Evolutionary conservation across 305 asterid genomes (phyloP).

Genomic region (Lippia alba): DNA sequence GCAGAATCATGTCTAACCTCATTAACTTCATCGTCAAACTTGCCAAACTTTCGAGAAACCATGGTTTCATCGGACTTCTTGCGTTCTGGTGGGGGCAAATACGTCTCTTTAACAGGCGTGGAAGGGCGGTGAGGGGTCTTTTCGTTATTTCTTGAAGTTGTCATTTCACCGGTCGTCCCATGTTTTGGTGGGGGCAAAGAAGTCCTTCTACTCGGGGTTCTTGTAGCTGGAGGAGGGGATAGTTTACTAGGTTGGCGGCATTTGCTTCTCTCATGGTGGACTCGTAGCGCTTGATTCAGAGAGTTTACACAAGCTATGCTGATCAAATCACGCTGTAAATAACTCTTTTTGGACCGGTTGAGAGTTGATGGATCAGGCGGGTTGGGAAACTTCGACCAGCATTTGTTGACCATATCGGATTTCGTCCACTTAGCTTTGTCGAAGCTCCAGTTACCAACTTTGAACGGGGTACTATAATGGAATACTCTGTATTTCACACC

Average conservation of each 20-base stretch:
- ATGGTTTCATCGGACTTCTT: neutral
- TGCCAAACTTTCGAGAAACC: neutral
- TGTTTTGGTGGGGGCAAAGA: neutral
- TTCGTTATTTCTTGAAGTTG: neutral
- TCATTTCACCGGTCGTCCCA: neutral
- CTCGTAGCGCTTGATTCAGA: constrained; percentile 57
- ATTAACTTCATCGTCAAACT: neutral
- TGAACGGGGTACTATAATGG: constrained; percentile 62
- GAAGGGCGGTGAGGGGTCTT: neutral
- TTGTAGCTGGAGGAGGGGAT: constrained; percentile 29
- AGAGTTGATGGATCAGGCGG: constrained; percentile 60
- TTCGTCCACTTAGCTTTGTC: constrained; percentile 70
- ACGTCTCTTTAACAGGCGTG: too few relatives aligned
- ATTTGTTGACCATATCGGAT: constrained; percentile 54
- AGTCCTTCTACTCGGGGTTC: constrained; percentile 27
- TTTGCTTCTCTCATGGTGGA: constrained; percentile 52
- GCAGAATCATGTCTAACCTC: neutral
- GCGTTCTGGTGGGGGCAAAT: neutral
- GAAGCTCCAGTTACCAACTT: constrained; percentile 65
- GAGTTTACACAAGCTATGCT: constrained; percentile 61
- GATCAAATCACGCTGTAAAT: constrained; percentile 59
- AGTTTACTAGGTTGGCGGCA: constrained; percentile 46
- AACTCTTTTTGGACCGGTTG: constrained; percentile 44
- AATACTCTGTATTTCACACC: constrained; percentile 61
- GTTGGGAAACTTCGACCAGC: constrained; percentile 69